These are phyloP conservation scores for Thielaviopsis ethacetica DNA, from an alignment of 2,329 filamentous ascomycete genomes.

Conservation along the genomic window DNA sequence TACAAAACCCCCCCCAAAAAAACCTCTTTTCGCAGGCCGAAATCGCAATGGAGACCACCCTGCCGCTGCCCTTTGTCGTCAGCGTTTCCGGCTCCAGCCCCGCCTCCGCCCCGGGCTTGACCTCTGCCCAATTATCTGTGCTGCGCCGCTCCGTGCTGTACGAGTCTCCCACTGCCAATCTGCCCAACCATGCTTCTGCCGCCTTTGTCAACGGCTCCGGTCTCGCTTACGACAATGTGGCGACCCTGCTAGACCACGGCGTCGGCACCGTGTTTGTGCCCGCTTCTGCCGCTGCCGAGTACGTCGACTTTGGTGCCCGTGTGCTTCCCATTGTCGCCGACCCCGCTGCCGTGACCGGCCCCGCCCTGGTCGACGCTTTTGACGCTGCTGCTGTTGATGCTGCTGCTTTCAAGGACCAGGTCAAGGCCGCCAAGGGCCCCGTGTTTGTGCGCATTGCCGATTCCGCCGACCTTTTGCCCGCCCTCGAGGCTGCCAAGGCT, in stretches of 20 bases:
- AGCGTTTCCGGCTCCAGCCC: slow-evolving; percentile 33
- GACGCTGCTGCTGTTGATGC: slow-evolving; percentile 27
- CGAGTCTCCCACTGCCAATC: slow-evolving; percentile 14
- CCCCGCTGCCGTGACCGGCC: slow-evolving; percentile 30
- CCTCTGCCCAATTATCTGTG: slow-evolving; percentile 38
- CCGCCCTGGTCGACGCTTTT: slow-evolving; percentile 36
- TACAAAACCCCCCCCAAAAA: too few species aligned
- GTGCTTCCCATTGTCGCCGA: slow-evolving; percentile 36
- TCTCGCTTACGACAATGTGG: slow-evolving; percentile 50
- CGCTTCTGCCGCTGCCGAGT: slow-evolving; percentile 46
- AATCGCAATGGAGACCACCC: slow-evolving; percentile 41
- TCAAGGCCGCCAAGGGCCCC: slow-evolving; percentile 28
- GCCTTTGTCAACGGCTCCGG: slow-evolving; percentile 64
- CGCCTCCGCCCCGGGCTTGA: slow-evolving; percentile 32
- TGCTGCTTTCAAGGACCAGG: slow-evolving; percentile 27
- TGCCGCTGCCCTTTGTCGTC: slow-evolving; percentile 47
- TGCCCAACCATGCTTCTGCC: slow-evolving; percentile 32
- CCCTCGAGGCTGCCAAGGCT: slow-evolving; percentile 32
- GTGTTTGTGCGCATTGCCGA: slow-evolving; percentile 35
- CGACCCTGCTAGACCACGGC: slow-evolving; percentile 70
- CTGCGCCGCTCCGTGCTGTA: slow-evolving; percentile 45
- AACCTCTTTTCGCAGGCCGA: not conserved
- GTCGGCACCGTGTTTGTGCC: slow-evolving; percentile 72
- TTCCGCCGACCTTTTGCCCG: slow-evolving; percentile 24
- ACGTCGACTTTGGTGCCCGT: slow-evolving; percentile 38